Conservation (phyloP, 495 filamentous ascomycete species). For the Aspergillus panamensis region DNA sequence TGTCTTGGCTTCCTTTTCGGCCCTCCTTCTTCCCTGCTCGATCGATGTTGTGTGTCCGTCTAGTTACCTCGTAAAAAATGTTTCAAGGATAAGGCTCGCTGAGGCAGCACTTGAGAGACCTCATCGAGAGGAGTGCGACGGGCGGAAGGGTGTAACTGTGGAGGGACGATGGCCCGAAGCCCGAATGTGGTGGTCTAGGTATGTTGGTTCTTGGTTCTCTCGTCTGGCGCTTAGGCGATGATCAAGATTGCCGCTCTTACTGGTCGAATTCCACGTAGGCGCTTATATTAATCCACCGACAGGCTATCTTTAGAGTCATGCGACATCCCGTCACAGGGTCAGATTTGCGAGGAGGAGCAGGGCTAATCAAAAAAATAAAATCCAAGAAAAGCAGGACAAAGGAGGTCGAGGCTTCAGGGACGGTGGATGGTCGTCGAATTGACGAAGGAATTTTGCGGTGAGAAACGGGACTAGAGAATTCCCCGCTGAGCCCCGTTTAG, state of each 20-base stretch:
- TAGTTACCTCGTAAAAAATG: conserved; percentile 26
- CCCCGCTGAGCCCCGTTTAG: conserved; percentile 20
- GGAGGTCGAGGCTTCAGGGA: conserved; percentile 16
- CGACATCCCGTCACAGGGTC: conserved; percentile 26
- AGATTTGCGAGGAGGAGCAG: neutral
- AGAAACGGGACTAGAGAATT: conserved; percentile 17
- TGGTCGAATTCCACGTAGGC: conserved; percentile 24
- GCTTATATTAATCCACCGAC: conserved; percentile 26
- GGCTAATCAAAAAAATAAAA: conserved; percentile 2
- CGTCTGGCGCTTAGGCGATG: conserved; percentile 40
- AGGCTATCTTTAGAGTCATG: conserved; percentile 22
- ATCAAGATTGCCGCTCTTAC: conserved; percentile 21
- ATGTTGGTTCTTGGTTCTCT: conserved; percentile 8
- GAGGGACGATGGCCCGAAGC: neutral
- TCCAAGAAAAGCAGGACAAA: neutral
- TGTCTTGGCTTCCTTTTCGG: conserved; percentile 10
- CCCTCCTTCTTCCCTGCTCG: conserved; percentile 13
- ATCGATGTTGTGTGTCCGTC: conserved; percentile 17
- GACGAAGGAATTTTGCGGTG: conserved; percentile 25
- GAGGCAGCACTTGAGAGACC: conserved; percentile 6
- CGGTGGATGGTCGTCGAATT: conserved; percentile 11
- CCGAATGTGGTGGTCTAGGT: conserved; percentile 8
- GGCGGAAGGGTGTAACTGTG: neutral
- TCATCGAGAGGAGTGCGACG: conserved; percentile 6
- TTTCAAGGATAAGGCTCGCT: conserved; percentile 9